Percentiles rank a stretch among this genome's conserved stretches.
phyloP scores from a whole-genome alignment of 176 grass and related monocot species.

The Oryza longistaminata region DNA sequence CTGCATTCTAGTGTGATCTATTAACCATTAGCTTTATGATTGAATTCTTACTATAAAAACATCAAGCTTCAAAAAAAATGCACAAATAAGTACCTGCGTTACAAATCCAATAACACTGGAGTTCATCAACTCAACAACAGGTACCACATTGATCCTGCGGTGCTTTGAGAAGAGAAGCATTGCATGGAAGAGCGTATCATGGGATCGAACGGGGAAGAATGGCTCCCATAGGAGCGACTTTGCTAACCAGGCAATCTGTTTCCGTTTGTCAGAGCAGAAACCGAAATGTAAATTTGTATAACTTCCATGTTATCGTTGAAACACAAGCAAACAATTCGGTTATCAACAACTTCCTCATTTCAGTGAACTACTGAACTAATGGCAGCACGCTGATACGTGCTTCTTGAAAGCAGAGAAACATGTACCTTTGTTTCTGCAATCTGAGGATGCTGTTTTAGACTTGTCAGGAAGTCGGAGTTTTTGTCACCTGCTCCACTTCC shows the following conservation, averaged over 20 bases:
- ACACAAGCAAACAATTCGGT: not conserved
- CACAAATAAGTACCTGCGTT: constrained; percentile 43
- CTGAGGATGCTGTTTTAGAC: constrained; percentile 33
- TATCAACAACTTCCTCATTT: not conserved
- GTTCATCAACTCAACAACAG: constrained; percentile 48
- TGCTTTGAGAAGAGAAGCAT: constrained; percentile 65
- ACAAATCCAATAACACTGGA: constrained; percentile 46
- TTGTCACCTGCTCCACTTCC: not conserved
- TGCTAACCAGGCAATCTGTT: constrained; percentile 57
- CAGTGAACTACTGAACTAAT: not conserved
- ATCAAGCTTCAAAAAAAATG: not conserved
- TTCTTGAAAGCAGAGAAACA: not conserved
- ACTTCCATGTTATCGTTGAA: not conserved
- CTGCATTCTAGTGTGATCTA: constrained; percentile 40
- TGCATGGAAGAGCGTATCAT: constrained; percentile 55
- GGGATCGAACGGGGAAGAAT: constrained; percentile 63
- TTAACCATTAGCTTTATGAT: not conserved
- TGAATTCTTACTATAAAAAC: not conserved
- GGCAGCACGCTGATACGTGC: not conserved
- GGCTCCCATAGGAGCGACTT: constrained; percentile 56
- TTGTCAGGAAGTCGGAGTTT: constrained; percentile 33
- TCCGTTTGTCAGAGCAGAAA: constrained; percentile 3
- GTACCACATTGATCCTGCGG: constrained; percentile 54
- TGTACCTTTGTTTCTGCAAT: constrained; percentile 54
- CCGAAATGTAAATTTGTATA: not conserved